Base-by-base conservation (phyloP, 1,284 basidiomycete genomes). In the Microbotryum intermedium region DNA sequence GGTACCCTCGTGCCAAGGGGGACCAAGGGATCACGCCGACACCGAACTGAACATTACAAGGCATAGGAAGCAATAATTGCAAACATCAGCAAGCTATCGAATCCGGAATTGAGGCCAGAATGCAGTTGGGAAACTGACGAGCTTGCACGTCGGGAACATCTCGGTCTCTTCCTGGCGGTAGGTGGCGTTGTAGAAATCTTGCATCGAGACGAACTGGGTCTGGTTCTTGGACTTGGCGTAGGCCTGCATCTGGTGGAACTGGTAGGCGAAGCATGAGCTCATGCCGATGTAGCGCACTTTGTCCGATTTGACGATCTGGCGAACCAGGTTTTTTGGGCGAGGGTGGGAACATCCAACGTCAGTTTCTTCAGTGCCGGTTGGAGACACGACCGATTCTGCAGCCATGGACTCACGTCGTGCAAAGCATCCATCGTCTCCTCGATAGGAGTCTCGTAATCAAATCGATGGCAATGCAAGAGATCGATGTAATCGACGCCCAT, bases 201-300 rank as follows among this genome's bases (percentile, higher is more conserved):
- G 76, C 76, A 78, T 77, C 26, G 71, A 72, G 69, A 78, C 74
- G 66, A 78, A 78, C 65, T 20, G 51, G 57, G 64, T 66, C 57
- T 67, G 63, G 26, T 54, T 55, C 50, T 60, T 48, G 20, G 44
- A 51, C 18, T 49, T 53, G 18, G 70, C 69, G 50, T 81, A 82
- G 70, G 84, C 84, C 71, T 87, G 85, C 84, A 86, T 85, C 13
- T 80, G 64, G 43, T 74, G 71, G 71, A 79, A 76, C 69, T 76
- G 74, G 64, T 73, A 76, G 2, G 76, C 76, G 54, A 65, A 74
- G 68, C 74, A 76, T 57, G 57, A 60, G 30, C 77, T 79, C 83
- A 83, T 84, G 50, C 85, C 84, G 58, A 86, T 80, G 73, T 86
- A 86, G 13, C 84, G 77, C 16, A 81, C 84, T 60, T 80, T 81